Conservation (phyloP, 208 protist species). For the Spironucleus salmonicida region DNA sequence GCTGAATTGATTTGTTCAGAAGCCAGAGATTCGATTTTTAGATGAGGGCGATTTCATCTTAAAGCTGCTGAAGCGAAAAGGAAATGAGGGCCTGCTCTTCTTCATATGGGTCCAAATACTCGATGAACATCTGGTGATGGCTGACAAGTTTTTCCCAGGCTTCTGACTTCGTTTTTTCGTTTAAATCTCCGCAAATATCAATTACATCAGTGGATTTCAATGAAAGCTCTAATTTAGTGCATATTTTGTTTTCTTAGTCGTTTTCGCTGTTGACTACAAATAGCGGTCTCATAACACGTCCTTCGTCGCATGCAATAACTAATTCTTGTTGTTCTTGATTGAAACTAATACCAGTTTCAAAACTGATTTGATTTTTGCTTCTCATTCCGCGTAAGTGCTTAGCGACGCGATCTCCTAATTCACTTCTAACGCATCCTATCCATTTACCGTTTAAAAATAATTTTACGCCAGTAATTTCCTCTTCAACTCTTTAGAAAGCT, state of each 20-base stretch:
- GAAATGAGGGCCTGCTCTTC: slow-evolving; percentile 9
- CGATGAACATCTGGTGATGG: not conserved
- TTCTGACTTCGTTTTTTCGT: too few relatives aligned
- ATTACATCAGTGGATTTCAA: too few relatives aligned
- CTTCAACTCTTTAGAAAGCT: not conserved
- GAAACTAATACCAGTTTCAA: not conserved
- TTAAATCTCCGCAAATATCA: too few relatives aligned
- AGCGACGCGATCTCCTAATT: not conserved
- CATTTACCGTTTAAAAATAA: slow-evolving; percentile 16
- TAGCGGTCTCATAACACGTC: slow-evolving; percentile 5
- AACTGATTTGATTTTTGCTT: not conserved
- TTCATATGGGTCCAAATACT: slow-evolving; percentile 22
- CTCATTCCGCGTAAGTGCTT: not conserved
- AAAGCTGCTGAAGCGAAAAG: not conserved
- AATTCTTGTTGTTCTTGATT: not conserved
- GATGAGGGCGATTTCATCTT: slow-evolving; percentile 2
- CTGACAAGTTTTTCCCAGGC: not conserved
- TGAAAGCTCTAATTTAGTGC: too few relatives aligned
- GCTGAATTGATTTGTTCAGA: too few relatives aligned
- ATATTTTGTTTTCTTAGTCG: not conserved
- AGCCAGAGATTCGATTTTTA: too few relatives aligned
- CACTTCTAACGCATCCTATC: not conserved
- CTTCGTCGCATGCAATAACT: not conserved
- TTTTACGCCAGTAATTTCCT: not conserved
- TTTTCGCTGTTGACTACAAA: not conserved